Conservation (phyloP, 805 yeast species). For the Kodamaea nitidulidarum region DNA sequence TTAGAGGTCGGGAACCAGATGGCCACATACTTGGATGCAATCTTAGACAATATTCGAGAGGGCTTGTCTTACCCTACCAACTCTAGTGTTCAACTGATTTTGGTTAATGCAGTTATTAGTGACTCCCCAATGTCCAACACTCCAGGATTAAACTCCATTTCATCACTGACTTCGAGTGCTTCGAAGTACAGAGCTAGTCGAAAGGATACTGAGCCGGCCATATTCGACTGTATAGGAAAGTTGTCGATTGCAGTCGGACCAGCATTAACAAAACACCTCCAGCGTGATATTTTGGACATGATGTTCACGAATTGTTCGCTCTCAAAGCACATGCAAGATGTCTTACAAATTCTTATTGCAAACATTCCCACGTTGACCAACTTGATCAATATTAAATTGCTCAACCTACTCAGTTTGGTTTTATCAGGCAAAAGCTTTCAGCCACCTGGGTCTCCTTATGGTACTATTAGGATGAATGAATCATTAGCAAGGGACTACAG, state of each 20-base stretch:
- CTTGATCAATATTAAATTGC: constrained; percentile 63
- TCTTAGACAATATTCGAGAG: constrained; percentile 78
- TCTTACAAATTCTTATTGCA: constrained; percentile 60
- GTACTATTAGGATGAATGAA: constrained; percentile 53
- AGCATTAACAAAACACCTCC: constrained; percentile 83
- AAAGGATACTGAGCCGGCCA: constrained; percentile 76
- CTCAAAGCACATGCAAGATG: constrained; percentile 76
- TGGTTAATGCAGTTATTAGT: constrained; percentile 37
- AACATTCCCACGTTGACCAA: constrained; percentile 79
- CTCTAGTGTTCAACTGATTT: constrained; percentile 36
- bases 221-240: constrained; percentile 84
- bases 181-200: constrained; percentile 54
- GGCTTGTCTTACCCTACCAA: constrained; percentile 49
- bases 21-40: constrained; percentile 82
- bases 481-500: constrained; percentile 75
- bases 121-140: constrained; percentile 16
- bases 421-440: constrained; percentile 77
- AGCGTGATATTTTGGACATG: constrained; percentile 73
- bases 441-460: constrained; percentile 83
- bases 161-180: constrained; percentile 29
- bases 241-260: constrained; percentile 89
- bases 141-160: constrained; percentile 20
- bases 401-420: constrained; percentile 68
- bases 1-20: constrained; percentile 76
- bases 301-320: constrained; percentile 74